Base-by-base conservation (phyloP, 352 stramenopile species). In the Phytophthora multivora region DNA sequence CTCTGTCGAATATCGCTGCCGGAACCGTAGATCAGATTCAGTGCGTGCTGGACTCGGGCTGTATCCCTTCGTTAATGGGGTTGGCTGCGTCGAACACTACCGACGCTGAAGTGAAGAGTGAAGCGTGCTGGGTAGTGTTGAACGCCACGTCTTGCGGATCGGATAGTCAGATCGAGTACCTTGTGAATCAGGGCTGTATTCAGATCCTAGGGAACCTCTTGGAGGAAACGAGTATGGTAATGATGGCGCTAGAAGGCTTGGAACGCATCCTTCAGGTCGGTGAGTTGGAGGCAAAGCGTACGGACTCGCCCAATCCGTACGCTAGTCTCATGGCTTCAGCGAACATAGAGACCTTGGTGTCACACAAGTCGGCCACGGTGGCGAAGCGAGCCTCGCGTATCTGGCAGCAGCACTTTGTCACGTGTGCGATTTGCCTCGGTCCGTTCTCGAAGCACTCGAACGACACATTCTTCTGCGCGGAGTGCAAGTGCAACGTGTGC, bases 401-500 rank as follows among this genome's bases (percentile, higher is more conserved):
- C 52, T 99, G 96, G 92, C 97, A 98, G 59, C 85, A 97, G 51
- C 96, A 99, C 65, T 99, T 99, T 83, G 93, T 99, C 23, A 97
- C 91, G 33, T 99, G 97, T 72, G 96, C 96, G 21, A 97, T 99
- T 33, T 99, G 97, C 75, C 82, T 97, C 21, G 79, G 88, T 11
- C 96, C 92, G 19, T 99, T 98, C 73, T 98, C 94, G 1, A 98
- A 98, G 68, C 89, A 98, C 73, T 95, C 93, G 43, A 89, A 93
- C 46, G 88, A 97, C 69, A 97, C 92, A 41, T 97, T 96, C 56
- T 99, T 98, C 72, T 99, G 97, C 67, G 83, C 88, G 31, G 97
- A 99, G 79, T 99, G 96, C 79, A 98, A 99, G 77, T 99, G 97
- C 65, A 96, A 98, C 55, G 97, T 99, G 9, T 99, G 97, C 71